Conservation (phyloP, 768 basidiomycete genomes). For the Clathrus columnatus region DNA sequence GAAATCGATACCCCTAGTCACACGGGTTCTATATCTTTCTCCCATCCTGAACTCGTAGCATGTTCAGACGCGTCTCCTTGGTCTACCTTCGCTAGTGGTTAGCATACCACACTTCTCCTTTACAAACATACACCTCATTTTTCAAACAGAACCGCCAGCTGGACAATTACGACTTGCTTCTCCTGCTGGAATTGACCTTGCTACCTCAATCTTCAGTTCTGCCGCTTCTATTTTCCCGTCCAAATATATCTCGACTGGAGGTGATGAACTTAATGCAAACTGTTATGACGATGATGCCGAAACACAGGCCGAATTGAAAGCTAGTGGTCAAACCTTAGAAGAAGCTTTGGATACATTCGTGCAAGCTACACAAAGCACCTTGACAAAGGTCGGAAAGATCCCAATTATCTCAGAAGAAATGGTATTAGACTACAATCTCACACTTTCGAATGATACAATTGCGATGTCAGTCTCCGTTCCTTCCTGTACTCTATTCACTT, state of each 20-base stretch:
- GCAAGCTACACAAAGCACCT: conserved; percentile 17
- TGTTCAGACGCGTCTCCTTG: conserved; percentile 19
- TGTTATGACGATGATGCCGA: conserved; percentile 23
- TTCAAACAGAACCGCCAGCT: conserved; percentile 25
- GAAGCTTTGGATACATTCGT: conserved; percentile 24
- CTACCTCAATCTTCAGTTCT: conserved; percentile 16
- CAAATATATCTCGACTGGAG: conserved; percentile 27
- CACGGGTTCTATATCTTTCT: conserved; percentile 23
- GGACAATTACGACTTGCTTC: conserved; percentile 28
- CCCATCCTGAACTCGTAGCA: conserved; percentile 28
- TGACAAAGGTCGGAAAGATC: conserved; percentile 21
- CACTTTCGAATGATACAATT: conserved; percentile 16
- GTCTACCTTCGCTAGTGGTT: conserved; percentile 13
- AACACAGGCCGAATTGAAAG: conserved; percentile 15
- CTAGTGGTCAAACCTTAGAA: conserved; percentile 19
- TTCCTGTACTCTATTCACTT: conserved; percentile 6
- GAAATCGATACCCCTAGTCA: conserved; percentile 34
- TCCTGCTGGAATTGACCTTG: conserved; percentile 16
- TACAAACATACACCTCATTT: no score
- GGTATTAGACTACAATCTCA: conserved; percentile 20
- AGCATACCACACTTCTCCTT: conserved; percentile 5
- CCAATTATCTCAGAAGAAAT: conserved; percentile 35
- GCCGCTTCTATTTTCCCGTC: conserved; percentile 14
- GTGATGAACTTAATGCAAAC: conserved; percentile 26
- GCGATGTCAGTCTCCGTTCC: conserved; percentile 15